phyloP scores from a whole-genome alignment of 768 basidiomycete species.

The Lactarius quietus region DNA sequence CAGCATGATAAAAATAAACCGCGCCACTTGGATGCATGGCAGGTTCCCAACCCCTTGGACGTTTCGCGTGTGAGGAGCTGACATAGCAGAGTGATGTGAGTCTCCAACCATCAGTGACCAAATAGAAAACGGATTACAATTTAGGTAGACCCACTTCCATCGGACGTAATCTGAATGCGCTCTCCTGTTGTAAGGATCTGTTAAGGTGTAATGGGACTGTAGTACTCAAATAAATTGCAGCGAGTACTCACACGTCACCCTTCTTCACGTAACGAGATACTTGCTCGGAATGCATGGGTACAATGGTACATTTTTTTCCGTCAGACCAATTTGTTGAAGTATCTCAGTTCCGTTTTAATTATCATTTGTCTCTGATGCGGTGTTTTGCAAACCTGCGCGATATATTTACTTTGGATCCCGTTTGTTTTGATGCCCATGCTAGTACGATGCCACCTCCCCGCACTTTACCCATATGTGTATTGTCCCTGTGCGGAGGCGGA shows the following conservation, averaged over 20 bases:
- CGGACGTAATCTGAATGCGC: neutral
- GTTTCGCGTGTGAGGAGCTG: neutral
- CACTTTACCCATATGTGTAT: too few species aligned
- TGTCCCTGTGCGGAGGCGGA: too few species aligned
- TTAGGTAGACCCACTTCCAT: neutral
- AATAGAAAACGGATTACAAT: conserved; percentile 5
- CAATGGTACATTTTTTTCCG: neutral
- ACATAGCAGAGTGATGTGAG: neutral
- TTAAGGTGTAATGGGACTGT: neutral
- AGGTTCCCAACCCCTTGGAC: neutral
- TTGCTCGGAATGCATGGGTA: conserved; percentile 14
- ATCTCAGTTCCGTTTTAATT: too few species aligned
- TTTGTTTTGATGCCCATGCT: too few species aligned
- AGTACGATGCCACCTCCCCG: too few species aligned
- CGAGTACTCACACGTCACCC: conserved; percentile 11
- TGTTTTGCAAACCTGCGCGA: too few species aligned
- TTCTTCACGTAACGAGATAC: conserved; percentile 16
- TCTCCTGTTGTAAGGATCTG: neutral
- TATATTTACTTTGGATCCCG: too few species aligned
- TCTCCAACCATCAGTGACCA: neutral
- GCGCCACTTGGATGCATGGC: conserved; percentile 4
- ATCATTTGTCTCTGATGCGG: too few species aligned
- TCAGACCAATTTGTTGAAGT: neutral
- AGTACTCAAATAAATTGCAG: neutral
- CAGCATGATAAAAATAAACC: conserved; percentile 14